Conservation (phyloP, 2,329 filamentous ascomycete species). For the Neopestalotiopsis sp. region DNA sequence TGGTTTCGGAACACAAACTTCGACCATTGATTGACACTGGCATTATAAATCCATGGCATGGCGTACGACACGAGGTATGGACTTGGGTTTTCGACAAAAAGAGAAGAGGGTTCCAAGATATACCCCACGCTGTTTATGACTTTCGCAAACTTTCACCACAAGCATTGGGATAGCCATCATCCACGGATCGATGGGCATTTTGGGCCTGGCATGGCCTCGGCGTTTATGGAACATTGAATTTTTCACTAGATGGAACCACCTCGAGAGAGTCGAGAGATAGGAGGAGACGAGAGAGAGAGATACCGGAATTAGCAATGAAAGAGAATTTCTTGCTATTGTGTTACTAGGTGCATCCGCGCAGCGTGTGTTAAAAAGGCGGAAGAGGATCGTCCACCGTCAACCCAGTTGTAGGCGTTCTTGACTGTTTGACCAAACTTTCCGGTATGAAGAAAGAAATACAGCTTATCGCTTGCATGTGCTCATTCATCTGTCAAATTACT, state of each 20-base stretch:
- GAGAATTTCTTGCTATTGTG: background rate
- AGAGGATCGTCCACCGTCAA: background rate
- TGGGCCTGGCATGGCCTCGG: conserved; percentile 12
- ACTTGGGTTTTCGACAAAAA: conserved; percentile 12
- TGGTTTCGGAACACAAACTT: conserved; percentile 4
- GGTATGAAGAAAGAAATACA: background rate
- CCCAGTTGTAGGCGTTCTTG: background rate
- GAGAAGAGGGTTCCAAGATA: conserved; percentile 12
- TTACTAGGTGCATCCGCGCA: background rate
- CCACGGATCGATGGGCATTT: background rate
- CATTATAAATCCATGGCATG: conserved; percentile 15
- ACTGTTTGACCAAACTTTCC: conserved; percentile 1
- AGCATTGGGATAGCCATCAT: background rate
- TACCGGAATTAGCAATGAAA: background rate
- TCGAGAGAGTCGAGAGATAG: background rate
- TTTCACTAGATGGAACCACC: background rate
- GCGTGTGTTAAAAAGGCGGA: background rate
- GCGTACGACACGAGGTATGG: conserved; percentile 16
- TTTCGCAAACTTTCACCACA: conserved; percentile 7
- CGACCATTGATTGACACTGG: conserved; percentile 3
- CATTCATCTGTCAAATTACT: background rate
- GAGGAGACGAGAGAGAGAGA: background rate
- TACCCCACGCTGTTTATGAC: conserved; percentile 14
- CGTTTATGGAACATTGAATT: conserved; percentile 7
- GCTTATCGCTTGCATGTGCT: conserved; percentile 2